Evolutionary conservation across 371 early-diverging fungal species (phyloP).

Genomic region (Circinella minor): DNA sequence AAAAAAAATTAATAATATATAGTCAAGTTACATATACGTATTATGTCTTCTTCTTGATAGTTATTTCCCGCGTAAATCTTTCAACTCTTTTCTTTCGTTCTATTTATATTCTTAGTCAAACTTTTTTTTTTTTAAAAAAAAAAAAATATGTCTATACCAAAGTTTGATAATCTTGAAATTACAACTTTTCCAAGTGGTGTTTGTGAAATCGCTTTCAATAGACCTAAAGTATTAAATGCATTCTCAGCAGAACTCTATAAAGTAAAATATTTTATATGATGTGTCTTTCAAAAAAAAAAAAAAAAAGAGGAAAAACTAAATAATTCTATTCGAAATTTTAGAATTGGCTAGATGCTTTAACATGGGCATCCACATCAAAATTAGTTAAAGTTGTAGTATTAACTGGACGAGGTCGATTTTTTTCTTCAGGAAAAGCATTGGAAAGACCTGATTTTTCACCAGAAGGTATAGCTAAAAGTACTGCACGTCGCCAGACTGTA

Average conservation of each 20-base stretch:
- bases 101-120: too few relatives aligned
- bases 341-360: slow-evolving; percentile 66
- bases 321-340: slow-evolving; percentile 13
- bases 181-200: slow-evolving; percentile 43
- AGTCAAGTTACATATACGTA: too few relatives aligned
- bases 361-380: slow-evolving; percentile 55
- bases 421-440: slow-evolving; percentile 71
- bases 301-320: too few relatives aligned
- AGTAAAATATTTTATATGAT: slow-evolving; percentile 21
- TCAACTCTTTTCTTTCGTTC: too few relatives aligned
- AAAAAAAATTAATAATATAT: too few relatives aligned
- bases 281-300: too few relatives aligned
- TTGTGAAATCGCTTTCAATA: slow-evolving; percentile 68
- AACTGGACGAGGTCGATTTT: slow-evolving; percentile 73
- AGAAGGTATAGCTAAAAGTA: slow-evolving; percentile 23
- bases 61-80: too few relatives aligned
- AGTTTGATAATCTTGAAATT: slow-evolving; percentile 11
- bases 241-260: slow-evolving; percentile 60
- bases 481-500: slow-evolving; percentile 24
- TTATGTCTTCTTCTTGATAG: too few relatives aligned
- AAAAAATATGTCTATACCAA: slow-evolving; percentile 59
- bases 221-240: slow-evolving; percentile 67
- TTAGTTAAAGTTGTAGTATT: slow-evolving; percentile 62
- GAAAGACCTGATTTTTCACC: slow-evolving; percentile 30
- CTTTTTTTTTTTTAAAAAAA: slow-evolving; percentile 84